These are phyloP conservation scores for Quaeritorhiza haematococci DNA, from an alignment of 371 early-diverging fungal species.

Conservation along the genomic window DNA sequence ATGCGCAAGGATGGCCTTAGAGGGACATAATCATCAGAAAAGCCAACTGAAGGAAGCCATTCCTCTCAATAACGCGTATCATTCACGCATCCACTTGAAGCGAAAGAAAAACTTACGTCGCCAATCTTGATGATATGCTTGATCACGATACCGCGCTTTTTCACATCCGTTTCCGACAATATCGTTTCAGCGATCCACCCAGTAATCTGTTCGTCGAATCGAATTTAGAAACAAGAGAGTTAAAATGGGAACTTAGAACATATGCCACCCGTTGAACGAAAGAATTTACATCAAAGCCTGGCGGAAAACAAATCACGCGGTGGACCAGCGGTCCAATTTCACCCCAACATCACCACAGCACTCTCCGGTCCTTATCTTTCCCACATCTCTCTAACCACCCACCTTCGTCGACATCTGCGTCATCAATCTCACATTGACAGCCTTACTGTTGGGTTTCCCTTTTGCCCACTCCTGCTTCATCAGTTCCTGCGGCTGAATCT, in stretches of 20 bases:
- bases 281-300: too few species aligned
- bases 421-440: constrained; percentile 47
- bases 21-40: too few species aligned
- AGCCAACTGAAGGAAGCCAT: too few species aligned
- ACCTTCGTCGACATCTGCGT: constrained; percentile 44
- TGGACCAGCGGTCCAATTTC: too few species aligned
- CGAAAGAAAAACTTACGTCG: constrained; percentile 64
- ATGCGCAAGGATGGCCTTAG: too few species aligned
- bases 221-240: not conserved
- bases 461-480: constrained; percentile 83
- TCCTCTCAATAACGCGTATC: too few species aligned
- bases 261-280: constrained; percentile 51
- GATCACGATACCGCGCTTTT: constrained; percentile 66
- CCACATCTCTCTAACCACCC: constrained; percentile 52
- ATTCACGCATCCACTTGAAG: too few species aligned
- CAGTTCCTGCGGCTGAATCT: constrained; percentile 80
- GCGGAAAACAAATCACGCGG: too few species aligned
- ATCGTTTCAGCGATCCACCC: constrained; percentile 86
- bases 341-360: not conserved
- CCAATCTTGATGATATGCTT: constrained; percentile 81
- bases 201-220: too few species aligned
- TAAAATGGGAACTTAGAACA: constrained; percentile 6
- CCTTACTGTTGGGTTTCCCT: constrained; percentile 12
- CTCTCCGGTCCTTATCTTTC: constrained; percentile 57
- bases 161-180: constrained; percentile 70